Base-by-base conservation (phyloP, 1,284 basidiomycete genomes). In the Pseudomicrostroma phylloplanum region DNA sequence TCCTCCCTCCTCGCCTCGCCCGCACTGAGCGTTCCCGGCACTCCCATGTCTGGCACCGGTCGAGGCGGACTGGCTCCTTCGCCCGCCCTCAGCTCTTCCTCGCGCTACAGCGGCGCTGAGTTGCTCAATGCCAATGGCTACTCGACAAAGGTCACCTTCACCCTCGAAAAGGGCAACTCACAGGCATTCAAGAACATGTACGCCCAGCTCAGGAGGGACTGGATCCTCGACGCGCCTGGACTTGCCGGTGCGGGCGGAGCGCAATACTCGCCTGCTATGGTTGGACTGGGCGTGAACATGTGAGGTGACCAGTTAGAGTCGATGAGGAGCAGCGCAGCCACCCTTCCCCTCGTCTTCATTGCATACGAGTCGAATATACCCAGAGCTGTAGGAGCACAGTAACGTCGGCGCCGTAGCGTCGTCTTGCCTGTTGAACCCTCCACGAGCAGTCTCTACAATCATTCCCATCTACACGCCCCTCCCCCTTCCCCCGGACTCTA, bases 1-100 rank as follows among this genome's bases (percentile, higher is more conserved):
- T 15, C 15, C 25, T 19, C 51, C 6, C 63, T 63, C 1, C 39
- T 65, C 60, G 62, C 67, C 17, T 68, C 66, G 56, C 65, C 72
- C 12, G 67, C 67, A 9, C 53, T 68, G 41, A 68, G 69, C 51
- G 51, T 54, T 19, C 51, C 51, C 51, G 21, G 21, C n/a, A 54
- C 51, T 15, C 51, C 51, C 17, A 19, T 54, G 51, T 23, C 23
- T 11, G 46, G 46, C 23, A 21, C 25, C 7, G 51, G 51, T 19
- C n/a, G 25, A 19, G 21, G 26, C 2, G 46, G n/a, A 23, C 12
- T 48, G 46, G 30, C 30, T 36, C 30, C 30, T 36, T 54, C 51
- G 21, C 51, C 51, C 8, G 51, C 51, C 21, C 15, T 54, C 17
- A 23, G 21, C 25, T 17, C 51, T 15, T 26, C 19, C 51, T 54